A percentile compares a stretch with the other conserved stretches of the same genome.
These are phyloP conservation scores for Yarrowia divulgata DNA, from an alignment of 805 yeast genomes.

Conservation along the genomic window DNA sequence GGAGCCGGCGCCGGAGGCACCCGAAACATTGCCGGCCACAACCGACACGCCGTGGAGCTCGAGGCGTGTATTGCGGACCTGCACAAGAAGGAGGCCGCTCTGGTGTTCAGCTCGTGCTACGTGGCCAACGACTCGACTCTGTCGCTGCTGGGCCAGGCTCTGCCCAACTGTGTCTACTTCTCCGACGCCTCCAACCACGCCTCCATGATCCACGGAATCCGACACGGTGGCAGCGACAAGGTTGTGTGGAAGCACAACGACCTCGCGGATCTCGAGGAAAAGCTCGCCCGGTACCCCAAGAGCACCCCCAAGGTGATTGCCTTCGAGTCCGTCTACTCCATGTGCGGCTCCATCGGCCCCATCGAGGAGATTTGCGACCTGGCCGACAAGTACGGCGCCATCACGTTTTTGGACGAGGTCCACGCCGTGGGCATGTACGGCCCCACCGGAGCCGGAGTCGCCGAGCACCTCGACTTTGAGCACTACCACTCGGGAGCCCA, in stretches of 20 bases:
- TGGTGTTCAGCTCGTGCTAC: slow-evolving; percentile 93
- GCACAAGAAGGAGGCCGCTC: slow-evolving; percentile 93
- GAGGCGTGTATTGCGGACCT: slow-evolving; percentile 88
- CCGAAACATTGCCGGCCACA: slow-evolving; percentile 98
- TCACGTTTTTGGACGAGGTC: slow-evolving; percentile 96
- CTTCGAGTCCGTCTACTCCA: slow-evolving; percentile 95
- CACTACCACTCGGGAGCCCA: slow-evolving; percentile 73
- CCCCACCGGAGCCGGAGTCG: slow-evolving; percentile 99
- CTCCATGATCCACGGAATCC: slow-evolving; percentile 95
- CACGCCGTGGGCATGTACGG: slow-evolving; percentile 99
- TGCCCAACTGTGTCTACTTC: slow-evolving; percentile 88
- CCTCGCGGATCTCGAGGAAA: slow-evolving; percentile 78
- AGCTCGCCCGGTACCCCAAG: slow-evolving; percentile 79
- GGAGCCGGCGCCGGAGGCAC: slow-evolving; percentile 99
- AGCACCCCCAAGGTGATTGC: slow-evolving; percentile 95
- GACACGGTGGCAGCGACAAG: slow-evolving; percentile 85
- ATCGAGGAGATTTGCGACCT: slow-evolving; percentile 90
- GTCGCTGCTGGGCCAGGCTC: slow-evolving; percentile 86
- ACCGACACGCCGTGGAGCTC: slow-evolving; percentile 82
- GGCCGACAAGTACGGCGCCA: slow-evolving; percentile 97
- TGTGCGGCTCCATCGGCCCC: slow-evolving; percentile 98
- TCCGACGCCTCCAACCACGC: slow-evolving; percentile 96
- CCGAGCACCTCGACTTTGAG: slow-evolving; percentile 92
- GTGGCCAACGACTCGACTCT: slow-evolving; percentile 97
- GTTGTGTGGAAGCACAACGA: slow-evolving; percentile 93